Evolutionary conservation across 306 rosid genomes (phyloP).

Genomic region (Lotus japonicus): DNA sequence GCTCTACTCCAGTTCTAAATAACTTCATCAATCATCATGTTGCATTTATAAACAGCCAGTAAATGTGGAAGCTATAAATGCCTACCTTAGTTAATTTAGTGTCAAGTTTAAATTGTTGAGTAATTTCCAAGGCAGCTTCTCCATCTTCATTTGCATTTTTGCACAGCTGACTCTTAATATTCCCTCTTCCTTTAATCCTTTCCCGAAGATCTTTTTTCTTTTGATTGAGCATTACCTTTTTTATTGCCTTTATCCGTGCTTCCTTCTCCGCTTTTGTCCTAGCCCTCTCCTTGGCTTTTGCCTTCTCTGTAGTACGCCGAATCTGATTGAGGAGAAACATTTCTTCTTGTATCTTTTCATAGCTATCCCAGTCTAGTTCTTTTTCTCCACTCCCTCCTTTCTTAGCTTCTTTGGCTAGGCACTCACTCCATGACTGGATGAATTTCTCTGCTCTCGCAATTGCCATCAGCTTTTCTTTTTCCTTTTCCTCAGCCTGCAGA

Average conservation of each 20-base stretch:
- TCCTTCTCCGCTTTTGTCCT: slow-evolving; percentile 44
- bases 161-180: slow-evolving; percentile 11
- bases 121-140: slow-evolving; percentile 27
- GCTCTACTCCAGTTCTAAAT: slow-evolving; percentile 2
- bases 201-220: slow-evolving; percentile 31
- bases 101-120: slow-evolving; percentile 27
- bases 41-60: background rate
- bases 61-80: slow-evolving; percentile 19
- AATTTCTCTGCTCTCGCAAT: slow-evolving; percentile 31
- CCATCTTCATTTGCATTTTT: slow-evolving; percentile 26
- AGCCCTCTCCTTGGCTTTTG: slow-evolving; percentile 40
- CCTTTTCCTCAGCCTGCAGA: slow-evolving; percentile 30
- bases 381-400: slow-evolving; percentile 56
- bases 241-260: slow-evolving; percentile 40
- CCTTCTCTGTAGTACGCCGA: slow-evolving; percentile 40
- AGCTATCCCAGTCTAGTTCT: slow-evolving; percentile 76
- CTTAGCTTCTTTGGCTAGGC: slow-evolving; percentile 69
- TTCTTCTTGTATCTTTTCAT: slow-evolving; percentile 48
- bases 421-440: slow-evolving; percentile 22
- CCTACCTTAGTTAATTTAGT: slow-evolving; percentile 49
- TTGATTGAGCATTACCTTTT: slow-evolving; percentile 37
- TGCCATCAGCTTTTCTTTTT: slow-evolving; percentile 23
- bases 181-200: slow-evolving; percentile 20
- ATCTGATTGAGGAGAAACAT: slow-evolving; percentile 31
- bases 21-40: background rate